These are phyloP conservation scores for Calonectria ilicicola DNA, from an alignment of 2,329 filamentous ascomycete genomes.

Conservation along the genomic window DNA sequence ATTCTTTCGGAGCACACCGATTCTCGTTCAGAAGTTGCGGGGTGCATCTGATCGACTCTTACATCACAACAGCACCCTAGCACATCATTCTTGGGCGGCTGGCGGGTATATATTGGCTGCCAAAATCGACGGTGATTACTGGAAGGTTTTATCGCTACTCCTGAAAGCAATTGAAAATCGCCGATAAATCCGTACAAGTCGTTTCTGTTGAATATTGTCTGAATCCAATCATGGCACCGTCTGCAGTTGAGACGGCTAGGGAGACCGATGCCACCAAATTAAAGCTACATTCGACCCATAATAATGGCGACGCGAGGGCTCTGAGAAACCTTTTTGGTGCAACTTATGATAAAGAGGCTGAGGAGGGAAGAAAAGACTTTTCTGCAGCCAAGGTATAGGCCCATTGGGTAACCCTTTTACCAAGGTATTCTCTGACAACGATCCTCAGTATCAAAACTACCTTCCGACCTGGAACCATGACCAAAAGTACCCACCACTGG, in stretches of 20 bases:
- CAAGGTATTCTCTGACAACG: background rate
- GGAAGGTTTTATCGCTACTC: accelerated
- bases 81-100: background rate
- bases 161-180: background rate
- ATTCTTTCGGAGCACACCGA: background rate
- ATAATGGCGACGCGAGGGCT: background rate
- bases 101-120: background rate
- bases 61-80: background rate
- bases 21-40: background rate
- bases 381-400: background rate
- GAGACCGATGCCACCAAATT: background rate
- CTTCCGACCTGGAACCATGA: background rate
- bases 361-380: background rate
- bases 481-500: background rate
- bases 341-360: background rate
- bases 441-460: background rate
- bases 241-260: background rate
- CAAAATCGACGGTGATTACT: background rate
- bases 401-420: background rate
- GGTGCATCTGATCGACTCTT: background rate
- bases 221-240: background rate
- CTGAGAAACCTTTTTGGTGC: background rate
- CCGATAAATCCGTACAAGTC: background rate
- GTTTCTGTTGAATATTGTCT: background rate
- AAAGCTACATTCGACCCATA: background rate